Percentiles rank a stretch among this genome's conserved stretches.
Evolutionary conservation across 2,329 filamentous ascomycete genomes (phyloP).

Genomic region (Camillea tinctor): DNA sequence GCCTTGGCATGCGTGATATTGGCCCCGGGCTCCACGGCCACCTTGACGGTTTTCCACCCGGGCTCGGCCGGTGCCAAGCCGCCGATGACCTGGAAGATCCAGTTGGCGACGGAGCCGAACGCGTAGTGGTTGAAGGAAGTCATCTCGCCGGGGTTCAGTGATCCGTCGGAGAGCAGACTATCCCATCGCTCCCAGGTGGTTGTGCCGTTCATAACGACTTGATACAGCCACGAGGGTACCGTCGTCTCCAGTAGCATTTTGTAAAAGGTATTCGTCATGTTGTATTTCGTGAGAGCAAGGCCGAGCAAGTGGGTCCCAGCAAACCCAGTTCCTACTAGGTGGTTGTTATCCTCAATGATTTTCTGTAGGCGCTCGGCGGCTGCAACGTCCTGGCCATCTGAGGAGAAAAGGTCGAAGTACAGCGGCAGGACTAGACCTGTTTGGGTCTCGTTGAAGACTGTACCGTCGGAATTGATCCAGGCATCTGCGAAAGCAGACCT

Average conservation of each 20-base stretch:
- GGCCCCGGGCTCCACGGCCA: slow-evolving; percentile 37
- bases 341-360: slow-evolving; percentile 34
- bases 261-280: slow-evolving; percentile 38
- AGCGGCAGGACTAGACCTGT: slow-evolving; percentile 40
- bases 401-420: slow-evolving; percentile 36
- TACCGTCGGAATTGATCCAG: slow-evolving; percentile 32
- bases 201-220: slow-evolving; percentile 44
- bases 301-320: slow-evolving; percentile 42
- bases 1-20: slow-evolving; percentile 35
- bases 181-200: slow-evolving; percentile 55
- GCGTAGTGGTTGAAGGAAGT: slow-evolving; percentile 52
- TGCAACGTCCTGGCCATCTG: slow-evolving; percentile 13
- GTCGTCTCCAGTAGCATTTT: slow-evolving; percentile 46
- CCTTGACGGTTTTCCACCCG: slow-evolving; percentile 39
- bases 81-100: slow-evolving; percentile 44
- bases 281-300: slow-evolving; percentile 30
- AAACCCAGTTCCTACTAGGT: slow-evolving; percentile 42
- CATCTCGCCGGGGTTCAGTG: slow-evolving; percentile 46
- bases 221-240: slow-evolving; percentile 49
- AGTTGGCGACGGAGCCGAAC: slow-evolving; percentile 47
- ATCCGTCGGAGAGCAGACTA: slow-evolving; percentile 42
- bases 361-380: slow-evolving; percentile 31
- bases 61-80: slow-evolving; percentile 40
- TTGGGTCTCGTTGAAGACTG: slow-evolving; percentile 38
- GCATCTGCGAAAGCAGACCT: slow-evolving; percentile 29